Base-by-base conservation (phyloP, 116 monocot genomes). In the Papilionanthe hybrid region DNA sequence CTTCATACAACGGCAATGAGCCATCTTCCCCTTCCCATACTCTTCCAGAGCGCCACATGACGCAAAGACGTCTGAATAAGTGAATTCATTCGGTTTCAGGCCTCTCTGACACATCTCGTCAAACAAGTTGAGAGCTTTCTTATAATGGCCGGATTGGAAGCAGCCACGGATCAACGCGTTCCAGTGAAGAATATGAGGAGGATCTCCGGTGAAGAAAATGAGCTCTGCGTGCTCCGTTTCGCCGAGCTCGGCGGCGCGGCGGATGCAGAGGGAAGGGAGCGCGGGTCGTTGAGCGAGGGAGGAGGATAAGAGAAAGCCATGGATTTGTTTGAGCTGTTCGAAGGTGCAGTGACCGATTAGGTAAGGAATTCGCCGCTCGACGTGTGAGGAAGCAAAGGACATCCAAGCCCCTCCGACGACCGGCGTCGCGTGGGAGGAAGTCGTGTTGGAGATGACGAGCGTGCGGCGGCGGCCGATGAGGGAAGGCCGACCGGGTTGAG, bases 101-200 rank as follows among this genome's bases (percentile, higher is more conserved):
- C 53, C 72, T 74, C 85, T 50, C 3, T 73, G 77, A 44, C 13
- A 73, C 85, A 85, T 77, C 74, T 78, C 73, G 4, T 72, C 75
- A 50, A 85, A 85, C 78, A 85, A 23, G 10, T 72, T 18, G 29
- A 84, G 41, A 28, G 77, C 13, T 8, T 56, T 69, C 17, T 55
- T 28, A 7, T 56, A 23, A 9, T 77, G 72, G 5, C 84, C 80
- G 27, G 42, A 42, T 53, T 77, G 42, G 4, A 69, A 53, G 72
- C 72, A 84, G 20, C 84, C 84, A 1, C 84, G 80, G 7, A 84
- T 84, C 77, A 84, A 80, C 56, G 80, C 76, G 77, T 84, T 84
- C 32, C 56, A 81, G 11, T 53, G 69, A 11, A 84, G 84, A 69
- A 81, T 72, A 41, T 72, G 82, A 18, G 72, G 72, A 27, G 55